phyloP scores from a whole-genome alignment of 192 early-diverging fungal genomes.

The Rhizophagus prolifer region DNA sequence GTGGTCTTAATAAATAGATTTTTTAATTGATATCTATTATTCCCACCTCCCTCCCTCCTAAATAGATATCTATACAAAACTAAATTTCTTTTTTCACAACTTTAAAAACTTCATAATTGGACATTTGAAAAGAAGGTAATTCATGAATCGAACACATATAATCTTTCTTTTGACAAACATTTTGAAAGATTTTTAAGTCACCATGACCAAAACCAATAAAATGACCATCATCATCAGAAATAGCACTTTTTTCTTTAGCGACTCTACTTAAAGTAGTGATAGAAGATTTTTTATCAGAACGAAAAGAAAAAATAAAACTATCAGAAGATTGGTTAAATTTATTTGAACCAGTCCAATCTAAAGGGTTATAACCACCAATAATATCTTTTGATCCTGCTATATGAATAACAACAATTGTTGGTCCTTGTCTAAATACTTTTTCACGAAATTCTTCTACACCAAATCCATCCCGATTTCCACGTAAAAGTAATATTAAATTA shows the following conservation, averaged over 20 bases:
- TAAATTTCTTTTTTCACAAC: slow-evolving; percentile 4
- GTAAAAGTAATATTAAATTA: slow-evolving; percentile 1
- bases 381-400: not conserved
- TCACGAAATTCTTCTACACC: slow-evolving; percentile 10
- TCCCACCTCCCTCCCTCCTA: no score
- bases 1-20: no score
- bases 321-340: not conserved
- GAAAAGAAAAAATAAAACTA: slow-evolving; percentile 24
- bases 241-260: not conserved
- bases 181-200: slow-evolving; percentile 2
- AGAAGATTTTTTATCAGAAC: not conserved
- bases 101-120: slow-evolving; percentile 16
- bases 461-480: slow-evolving; percentile 18
- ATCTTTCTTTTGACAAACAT: slow-evolving; percentile 3
- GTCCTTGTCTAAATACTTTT: slow-evolving; percentile 1
- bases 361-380: slow-evolving; percentile 24
- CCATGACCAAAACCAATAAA: slow-evolving; percentile 22
- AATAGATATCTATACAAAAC: not conserved
- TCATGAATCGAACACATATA: slow-evolving; percentile 10
- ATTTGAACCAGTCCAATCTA: slow-evolving; percentile 11
- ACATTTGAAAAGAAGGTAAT: not conserved
- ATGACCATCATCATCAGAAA: slow-evolving; percentile 13
- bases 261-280: slow-evolving; percentile 17
- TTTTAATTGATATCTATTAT: no score
- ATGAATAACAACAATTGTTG: not conserved